phyloP scores from a whole-genome alignment of 2,329 filamentous ascomycete genomes.

The Apiospora marii region DNA sequence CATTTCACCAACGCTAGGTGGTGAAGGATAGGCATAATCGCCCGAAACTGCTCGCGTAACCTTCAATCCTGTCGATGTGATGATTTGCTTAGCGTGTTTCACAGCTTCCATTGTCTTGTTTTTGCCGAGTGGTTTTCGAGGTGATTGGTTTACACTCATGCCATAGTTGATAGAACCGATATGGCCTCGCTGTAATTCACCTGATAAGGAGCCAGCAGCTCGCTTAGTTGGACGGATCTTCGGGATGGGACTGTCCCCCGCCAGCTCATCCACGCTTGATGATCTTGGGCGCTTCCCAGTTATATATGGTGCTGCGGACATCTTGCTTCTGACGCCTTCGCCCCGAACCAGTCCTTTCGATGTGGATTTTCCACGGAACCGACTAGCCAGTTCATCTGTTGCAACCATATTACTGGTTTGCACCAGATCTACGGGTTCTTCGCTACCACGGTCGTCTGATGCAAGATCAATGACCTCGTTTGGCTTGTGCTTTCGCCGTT shows the following conservation, averaged over 20 bases:
- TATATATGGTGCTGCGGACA: neutral
- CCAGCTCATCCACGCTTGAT: neutral
- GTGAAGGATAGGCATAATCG: slow-evolving; percentile 32
- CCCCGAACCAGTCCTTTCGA: neutral
- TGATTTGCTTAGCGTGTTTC: neutral
- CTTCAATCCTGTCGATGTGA: neutral
- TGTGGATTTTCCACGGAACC: neutral
- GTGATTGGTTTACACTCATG: neutral
- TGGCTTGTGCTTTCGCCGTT: neutral
- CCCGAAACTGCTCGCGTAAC: slow-evolving; percentile 31
- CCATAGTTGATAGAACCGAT: neutral
- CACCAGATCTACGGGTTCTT: slow-evolving; percentile 10
- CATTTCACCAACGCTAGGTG: slow-evolving; percentile 7
- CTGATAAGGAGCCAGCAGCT: neutral
- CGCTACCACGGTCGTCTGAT: neutral
- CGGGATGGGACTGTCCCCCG: neutral
- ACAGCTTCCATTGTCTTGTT: neutral
- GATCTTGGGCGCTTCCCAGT: neutral
- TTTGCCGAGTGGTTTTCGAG: neutral
- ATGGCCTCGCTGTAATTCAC: neutral
- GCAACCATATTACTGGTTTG: neutral
- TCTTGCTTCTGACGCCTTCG: neutral
- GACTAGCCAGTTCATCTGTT: neutral
- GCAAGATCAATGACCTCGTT: neutral
- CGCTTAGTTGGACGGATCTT: neutral